Evolutionary conservation across 148 eudicot genomes (phyloP).

Genomic region (Persicaria tinctoria): DNA sequence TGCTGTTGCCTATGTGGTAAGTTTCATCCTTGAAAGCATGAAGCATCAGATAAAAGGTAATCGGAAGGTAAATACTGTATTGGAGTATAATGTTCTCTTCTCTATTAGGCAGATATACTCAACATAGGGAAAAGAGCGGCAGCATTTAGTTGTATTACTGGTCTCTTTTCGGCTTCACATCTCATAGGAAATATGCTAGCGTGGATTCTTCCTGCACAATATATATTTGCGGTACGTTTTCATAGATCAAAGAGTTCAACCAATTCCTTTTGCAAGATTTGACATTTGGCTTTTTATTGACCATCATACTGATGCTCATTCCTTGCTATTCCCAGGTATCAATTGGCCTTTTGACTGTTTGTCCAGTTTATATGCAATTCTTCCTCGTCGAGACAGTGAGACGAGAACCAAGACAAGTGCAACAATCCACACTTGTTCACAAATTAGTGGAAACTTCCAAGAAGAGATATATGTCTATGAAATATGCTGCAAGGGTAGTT

Average conservation of each 20-base stretch:
- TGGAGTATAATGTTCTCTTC: background rate
- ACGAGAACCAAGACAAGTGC: conserved; percentile 32
- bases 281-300: background rate
- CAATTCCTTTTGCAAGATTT: conserved; percentile 3
- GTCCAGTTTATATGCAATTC: conserved; percentile 61
- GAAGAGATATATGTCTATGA: conserved; percentile 61
- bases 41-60: background rate
- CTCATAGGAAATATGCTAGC: conserved; percentile 70
- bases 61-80: background rate
- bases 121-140: conserved; percentile 63
- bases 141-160: conserved; percentile 83
- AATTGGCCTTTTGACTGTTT: conserved; percentile 58
- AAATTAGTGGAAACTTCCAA: conserved; percentile 35
- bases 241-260: background rate
- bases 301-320: background rate
- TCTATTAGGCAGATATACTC: conserved; percentile 65
- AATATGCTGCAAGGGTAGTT: conserved; percentile 54
- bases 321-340: conserved; percentile 47
- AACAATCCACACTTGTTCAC: conserved; percentile 22
- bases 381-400: conserved; percentile 61
- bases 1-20: conserved; percentile 86
- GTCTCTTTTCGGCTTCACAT: conserved; percentile 76
- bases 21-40: conserved; percentile 14
- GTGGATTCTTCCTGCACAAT: conserved; percentile 70
- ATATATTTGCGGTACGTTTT: conserved; percentile 63